Evolutionary conservation across 202 grass and related monocot species (phyloP).

Genomic region (Carex sylvatica): DNA sequence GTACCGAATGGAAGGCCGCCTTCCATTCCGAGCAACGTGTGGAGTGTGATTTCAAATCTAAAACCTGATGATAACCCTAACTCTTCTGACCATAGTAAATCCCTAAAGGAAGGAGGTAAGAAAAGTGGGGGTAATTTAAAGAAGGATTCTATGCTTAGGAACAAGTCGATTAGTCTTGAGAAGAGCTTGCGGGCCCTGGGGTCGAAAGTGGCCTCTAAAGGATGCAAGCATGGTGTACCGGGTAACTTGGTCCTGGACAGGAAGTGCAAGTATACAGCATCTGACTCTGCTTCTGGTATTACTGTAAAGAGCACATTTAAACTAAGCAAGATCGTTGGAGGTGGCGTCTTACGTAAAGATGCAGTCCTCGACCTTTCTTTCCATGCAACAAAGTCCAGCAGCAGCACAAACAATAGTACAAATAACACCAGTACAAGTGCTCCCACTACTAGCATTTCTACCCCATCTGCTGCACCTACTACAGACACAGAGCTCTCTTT

Average conservation of each 20-base stretch:
- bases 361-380: constrained; percentile 66
- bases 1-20: constrained; percentile 35
- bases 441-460: constrained; percentile 33
- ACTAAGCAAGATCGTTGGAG: constrained; percentile 52
- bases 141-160: constrained; percentile 71
- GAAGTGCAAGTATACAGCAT: constrained; percentile 53
- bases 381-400: constrained; percentile 27
- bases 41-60: constrained; percentile 46
- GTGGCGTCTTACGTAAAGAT: constrained; percentile 46
- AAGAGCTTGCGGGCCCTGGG: constrained; percentile 83
- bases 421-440: constrained; percentile 28
- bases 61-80: constrained; percentile 47
- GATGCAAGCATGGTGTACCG: constrained; percentile 59
- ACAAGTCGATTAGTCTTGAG: constrained; percentile 83
- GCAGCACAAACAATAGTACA: constrained; percentile 13
- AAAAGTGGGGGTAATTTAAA: constrained; percentile 57
- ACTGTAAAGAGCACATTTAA: constrained; percentile 65
- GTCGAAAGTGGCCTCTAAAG: constrained; percentile 72
- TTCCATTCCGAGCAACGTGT: constrained; percentile 47
- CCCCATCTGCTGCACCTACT: constrained; percentile 37
- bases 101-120: constrained; percentile 51
- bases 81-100: constrained; percentile 45
- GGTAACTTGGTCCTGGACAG: constrained; percentile 56
- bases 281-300: constrained; percentile 40
- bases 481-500: constrained; percentile 37